These are phyloP conservation scores for Candida pseudocylindracea DNA, from an alignment of 1,139 yeast species.

Conservation along the genomic window DNA sequence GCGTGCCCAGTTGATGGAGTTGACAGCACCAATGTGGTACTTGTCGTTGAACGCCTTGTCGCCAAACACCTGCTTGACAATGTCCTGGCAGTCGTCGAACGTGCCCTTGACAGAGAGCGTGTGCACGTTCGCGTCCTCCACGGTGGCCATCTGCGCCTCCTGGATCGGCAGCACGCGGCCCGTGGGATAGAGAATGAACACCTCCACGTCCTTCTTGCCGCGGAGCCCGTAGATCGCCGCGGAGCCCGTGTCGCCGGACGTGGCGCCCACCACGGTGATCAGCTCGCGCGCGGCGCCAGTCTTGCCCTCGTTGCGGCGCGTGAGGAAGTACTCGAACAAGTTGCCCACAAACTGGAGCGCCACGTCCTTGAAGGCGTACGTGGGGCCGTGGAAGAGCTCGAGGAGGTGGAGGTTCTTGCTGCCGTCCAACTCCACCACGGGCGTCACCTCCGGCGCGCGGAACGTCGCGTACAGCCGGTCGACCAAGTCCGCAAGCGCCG, in stretches of 20 bases:
- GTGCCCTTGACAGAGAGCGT: constrained; percentile 89
- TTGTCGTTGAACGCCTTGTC: constrained; percentile 70
- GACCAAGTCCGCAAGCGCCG: constrained; percentile 41
- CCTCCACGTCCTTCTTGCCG: constrained; percentile 91
- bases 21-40: constrained; percentile 93
- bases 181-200: constrained; percentile 86
- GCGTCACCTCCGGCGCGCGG: constrained; percentile 72
- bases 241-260: constrained; percentile 97
- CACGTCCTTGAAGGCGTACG: constrained; percentile 96
- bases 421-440: constrained; percentile 36
- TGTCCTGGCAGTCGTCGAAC: constrained; percentile 95
- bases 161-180: constrained; percentile 96
- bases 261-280: constrained; percentile 95
- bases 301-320: constrained; percentile 45
- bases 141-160: constrained; percentile 98
- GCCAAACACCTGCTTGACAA: constrained; percentile 82
- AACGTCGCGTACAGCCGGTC: constrained; percentile 69
- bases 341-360: constrained; percentile 97
- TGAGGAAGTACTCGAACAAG: constrained; percentile 75
- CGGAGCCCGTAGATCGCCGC: constrained; percentile 97
- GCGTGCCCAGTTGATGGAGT: constrained; percentile 98
- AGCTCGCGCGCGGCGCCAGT: constrained; percentile 43
- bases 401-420: constrained; percentile 45
- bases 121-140: constrained; percentile 83
- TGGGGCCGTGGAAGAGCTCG: constrained; percentile 96